Evolutionary conservation across 164 flowering plant genomes (phyloP).

Genomic region (Vitis riparia): DNA sequence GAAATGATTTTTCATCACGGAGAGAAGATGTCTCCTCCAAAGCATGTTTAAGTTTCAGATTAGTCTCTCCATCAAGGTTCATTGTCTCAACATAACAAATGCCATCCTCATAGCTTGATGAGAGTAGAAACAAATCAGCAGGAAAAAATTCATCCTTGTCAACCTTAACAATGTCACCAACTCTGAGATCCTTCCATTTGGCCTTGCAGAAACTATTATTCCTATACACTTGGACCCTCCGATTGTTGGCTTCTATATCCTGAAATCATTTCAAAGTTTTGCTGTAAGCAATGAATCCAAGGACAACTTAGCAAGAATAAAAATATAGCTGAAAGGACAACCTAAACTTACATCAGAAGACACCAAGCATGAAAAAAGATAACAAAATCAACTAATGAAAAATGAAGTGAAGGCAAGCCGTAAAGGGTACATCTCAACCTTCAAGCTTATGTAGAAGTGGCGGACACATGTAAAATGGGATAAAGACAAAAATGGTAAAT

Average conservation of each 20-base stretch:
- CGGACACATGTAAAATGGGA: neutral
- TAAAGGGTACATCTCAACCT: neutral
- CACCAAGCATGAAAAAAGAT: neutral
- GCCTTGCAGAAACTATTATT: conserved; percentile 39
- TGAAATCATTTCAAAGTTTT: conserved; percentile 28
- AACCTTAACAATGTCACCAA: conserved; percentile 76
- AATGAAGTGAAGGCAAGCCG: neutral
- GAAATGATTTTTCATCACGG: conserved; percentile 44
- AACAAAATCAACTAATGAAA: neutral
- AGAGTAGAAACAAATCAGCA: conserved; percentile 76
- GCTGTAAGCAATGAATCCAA: neutral
- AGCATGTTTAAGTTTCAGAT: conserved; percentile 72
- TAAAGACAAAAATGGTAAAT: neutral
- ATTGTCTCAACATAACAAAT: conserved; percentile 82
- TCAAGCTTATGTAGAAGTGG: neutral
- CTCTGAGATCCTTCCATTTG: conserved; percentile 68
- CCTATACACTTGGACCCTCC: conserved; percentile 47
- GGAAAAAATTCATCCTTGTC: conserved; percentile 79
- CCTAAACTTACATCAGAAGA: neutral
- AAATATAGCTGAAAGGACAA: neutral
- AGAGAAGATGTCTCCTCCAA: conserved; percentile 57
- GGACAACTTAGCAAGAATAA: neutral
- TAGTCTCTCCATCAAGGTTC: conserved; percentile 94
- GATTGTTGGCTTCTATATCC: conserved; percentile 80
- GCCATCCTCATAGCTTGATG: conserved; percentile 83